Conservation (phyloP, 768 basidiomycete genomes). For the Pulveroboletus sp. region DNA sequence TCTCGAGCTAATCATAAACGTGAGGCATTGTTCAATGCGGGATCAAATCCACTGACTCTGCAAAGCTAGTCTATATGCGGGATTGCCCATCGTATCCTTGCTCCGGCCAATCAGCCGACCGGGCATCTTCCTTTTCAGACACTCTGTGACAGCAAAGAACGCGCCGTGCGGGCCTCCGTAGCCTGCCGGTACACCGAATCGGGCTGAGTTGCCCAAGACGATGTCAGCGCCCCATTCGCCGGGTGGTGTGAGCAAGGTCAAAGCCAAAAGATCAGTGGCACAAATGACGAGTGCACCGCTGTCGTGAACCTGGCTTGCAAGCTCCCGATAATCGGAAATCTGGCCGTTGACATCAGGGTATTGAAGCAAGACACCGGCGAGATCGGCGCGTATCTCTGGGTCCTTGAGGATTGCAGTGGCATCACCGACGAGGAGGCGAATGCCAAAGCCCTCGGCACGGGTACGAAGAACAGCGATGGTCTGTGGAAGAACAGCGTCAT, state of each 20-base stretch:
- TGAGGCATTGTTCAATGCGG: slow-evolving; percentile 8
- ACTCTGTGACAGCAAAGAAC: slow-evolving; percentile 92
- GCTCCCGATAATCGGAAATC: slow-evolving; percentile 64
- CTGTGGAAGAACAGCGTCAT: slow-evolving; percentile 78
- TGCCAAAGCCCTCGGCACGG: slow-evolving; percentile 91
- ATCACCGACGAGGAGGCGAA: slow-evolving; percentile 72
- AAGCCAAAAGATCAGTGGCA: slow-evolving; percentile 87
- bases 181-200: slow-evolving; percentile 96
- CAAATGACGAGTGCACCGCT: slow-evolving; percentile 78
- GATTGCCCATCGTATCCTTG: slow-evolving; percentile 76
- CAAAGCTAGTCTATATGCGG: slow-evolving; percentile 87
- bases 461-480: slow-evolving; percentile 86
- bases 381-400: slow-evolving; percentile 48
- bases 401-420: slow-evolving; percentile 47
- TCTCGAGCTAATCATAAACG: slow-evolving; percentile 63
- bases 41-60: slow-evolving; percentile 63
- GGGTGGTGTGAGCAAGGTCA: slow-evolving; percentile 90
- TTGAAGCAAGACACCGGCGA: slow-evolving; percentile 88
- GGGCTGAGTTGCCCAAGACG: slow-evolving; percentile 89
- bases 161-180: slow-evolving; percentile 97
- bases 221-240: slow-evolving; percentile 99
- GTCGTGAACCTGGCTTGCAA: slow-evolving; percentile 67
- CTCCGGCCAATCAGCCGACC: slow-evolving; percentile 91
- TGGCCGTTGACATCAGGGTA: slow-evolving; percentile 90
- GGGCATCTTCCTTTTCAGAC: slow-evolving; percentile 97